Base-by-base conservation (phyloP, 768 basidiomycete species). In the Trametes cubensis region DNA sequence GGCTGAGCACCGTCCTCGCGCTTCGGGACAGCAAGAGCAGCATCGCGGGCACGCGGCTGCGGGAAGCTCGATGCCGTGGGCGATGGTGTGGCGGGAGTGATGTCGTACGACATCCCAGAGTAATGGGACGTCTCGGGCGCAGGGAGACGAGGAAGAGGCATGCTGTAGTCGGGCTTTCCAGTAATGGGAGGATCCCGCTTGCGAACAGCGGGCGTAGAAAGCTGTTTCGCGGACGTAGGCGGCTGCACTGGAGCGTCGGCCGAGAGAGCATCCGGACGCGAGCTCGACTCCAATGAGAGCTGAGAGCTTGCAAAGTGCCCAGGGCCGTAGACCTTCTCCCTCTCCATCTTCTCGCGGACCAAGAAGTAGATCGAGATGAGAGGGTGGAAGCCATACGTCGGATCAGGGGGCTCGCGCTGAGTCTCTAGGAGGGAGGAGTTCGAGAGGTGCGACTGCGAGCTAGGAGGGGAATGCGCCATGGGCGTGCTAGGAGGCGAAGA, bases 331-430 rank as follows among this genome's bases (percentile, higher is more conserved):
- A 99, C 91, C 54, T 85, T 83, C 68, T 99, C 97, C 57, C 97
- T 81, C 71, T 98, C 95, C 70, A 95, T 80, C 81, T 98, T 98
- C 79, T 99, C 97, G 55, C 93, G 81, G 5, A 95, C 92, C 20
- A 99, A 85, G 78, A 88, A 98, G 74, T 99, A 99, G 77, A 99
- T 98, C 30, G 95, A 94, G 48, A 98, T 83, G 26, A 99, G 82
- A 0, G 94, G 95, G 72, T 98, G 94, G 78, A 94, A 99, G 1
- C 95, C 97, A 56, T 85, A 79, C 15, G 94, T 96, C 5, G 96
- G 95, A 71, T 99, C 96, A 64, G 79, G 65, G 13, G 81, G 82
- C 62, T 87, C 78, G 26, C 67, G 61, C 79, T 62, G 81, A 55
- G 79, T 74, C 73, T 85, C 84, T 25, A 72, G 67, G 55, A 84